Evolutionary conservation across 176 grass and related monocot species (phyloP).

Genomic region (Otatea glauca): DNA sequence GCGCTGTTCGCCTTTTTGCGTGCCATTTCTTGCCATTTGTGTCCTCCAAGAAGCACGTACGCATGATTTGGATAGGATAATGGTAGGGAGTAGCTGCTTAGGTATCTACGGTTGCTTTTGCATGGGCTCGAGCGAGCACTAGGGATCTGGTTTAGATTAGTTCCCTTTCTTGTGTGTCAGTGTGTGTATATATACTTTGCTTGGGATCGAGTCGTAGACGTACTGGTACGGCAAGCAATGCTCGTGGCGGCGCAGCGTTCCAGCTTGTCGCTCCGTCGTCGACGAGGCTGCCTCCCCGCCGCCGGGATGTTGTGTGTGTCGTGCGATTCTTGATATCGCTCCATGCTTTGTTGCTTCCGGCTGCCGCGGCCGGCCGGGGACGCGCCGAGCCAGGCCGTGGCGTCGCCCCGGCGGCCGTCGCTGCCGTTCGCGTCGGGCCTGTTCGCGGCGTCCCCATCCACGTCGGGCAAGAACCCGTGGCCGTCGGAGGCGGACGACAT

Average conservation of each 20-base stretch:
- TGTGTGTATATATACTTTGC: conserved; percentile 16
- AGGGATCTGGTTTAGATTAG: neutral
- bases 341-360: conserved; percentile 73
- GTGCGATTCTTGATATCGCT: neutral
- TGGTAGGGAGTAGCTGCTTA: neutral
- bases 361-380: conserved; percentile 46
- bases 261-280: conserved; percentile 7
- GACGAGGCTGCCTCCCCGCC: neutral
- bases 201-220: neutral
- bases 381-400: conserved; percentile 32
- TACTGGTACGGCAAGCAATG: conserved; percentile 38
- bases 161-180: too few species aligned
- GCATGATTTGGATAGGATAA: conserved; percentile 17
- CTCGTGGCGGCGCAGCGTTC: conserved; percentile 12
- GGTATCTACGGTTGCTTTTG: conserved; percentile 5
- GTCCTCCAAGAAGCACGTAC: conserved; percentile 20
- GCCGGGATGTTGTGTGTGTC: conserved; percentile 1
- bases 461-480: conserved; percentile 44
- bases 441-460: conserved; percentile 48
- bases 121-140: neutral
- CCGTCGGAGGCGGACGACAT: conserved; percentile 77
- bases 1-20: neutral
- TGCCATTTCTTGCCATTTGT: conserved; percentile 38
- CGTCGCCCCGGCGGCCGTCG: conserved; percentile 29
- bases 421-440: conserved; percentile 42